Conservation (phyloP, 2,329 filamentous ascomycete species). For the Fusarium chlamydosporum region DNA sequence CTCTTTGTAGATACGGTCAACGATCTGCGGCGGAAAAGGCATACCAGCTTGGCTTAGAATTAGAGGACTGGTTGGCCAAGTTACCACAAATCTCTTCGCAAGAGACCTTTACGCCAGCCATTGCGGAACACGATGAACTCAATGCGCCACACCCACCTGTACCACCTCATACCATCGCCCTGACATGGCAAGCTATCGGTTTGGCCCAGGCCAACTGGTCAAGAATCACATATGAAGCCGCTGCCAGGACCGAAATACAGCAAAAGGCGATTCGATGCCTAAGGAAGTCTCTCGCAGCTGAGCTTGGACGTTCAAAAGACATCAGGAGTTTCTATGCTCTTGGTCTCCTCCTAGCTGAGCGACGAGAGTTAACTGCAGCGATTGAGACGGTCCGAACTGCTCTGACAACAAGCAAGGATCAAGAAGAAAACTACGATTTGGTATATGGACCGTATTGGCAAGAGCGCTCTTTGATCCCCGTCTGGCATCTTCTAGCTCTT, state of each 20-base stretch:
- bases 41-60: constrained; percentile 74
- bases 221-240: constrained; percentile 81
- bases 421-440: constrained; percentile 60
- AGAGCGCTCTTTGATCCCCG: constrained; percentile 77
- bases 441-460: constrained; percentile 69
- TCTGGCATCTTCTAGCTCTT: constrained; percentile 93
- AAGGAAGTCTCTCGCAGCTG: constrained; percentile 77
- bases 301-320: constrained; percentile 75
- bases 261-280: constrained; percentile 82
- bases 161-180: constrained; percentile 72
- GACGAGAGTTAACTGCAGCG: constrained; percentile 82
- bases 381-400: constrained; percentile 86
- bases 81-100: constrained; percentile 55
- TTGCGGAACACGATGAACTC: constrained; percentile 52
- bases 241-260: constrained; percentile 79
- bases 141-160: constrained; percentile 62
- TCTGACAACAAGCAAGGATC: constrained; percentile 71
- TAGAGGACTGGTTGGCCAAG: constrained; percentile 82
- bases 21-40: constrained; percentile 83
- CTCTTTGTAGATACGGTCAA: constrained; percentile 86
- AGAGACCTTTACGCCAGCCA: constrained; percentile 51
- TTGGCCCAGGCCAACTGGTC: constrained; percentile 91
- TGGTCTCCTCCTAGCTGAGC: constrained; percentile 88
- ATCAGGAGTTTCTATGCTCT: constrained; percentile 85
- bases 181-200: constrained; percentile 87